Base-by-base conservation (phyloP, 2,329 filamentous ascomycete genomes). In the Epichloe baconii region DNA sequence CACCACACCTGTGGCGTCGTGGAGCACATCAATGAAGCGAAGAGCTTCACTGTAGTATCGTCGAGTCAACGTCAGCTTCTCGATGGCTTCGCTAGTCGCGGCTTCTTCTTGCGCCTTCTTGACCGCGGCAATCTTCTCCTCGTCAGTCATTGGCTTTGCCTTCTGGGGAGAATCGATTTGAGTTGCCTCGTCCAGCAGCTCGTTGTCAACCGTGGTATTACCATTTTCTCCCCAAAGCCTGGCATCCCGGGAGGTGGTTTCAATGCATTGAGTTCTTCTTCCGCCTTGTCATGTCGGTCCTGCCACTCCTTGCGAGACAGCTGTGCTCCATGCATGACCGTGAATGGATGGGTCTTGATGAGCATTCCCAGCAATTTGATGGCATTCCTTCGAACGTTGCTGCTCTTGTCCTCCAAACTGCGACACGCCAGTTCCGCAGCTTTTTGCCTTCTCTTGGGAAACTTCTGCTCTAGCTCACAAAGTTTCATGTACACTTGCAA, bases 331-430 rank as follows among this genome's bases (percentile, higher is more conserved):
- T 97, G 89, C 71, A 96, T 84, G 17, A 90, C 82, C 38, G 86
- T 88, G 61, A 96, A 98, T 2, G 93, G 93, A 65, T 98, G 93
- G 0, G 90, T 96, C 55, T 90, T 88, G 59, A 98, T 88, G 6
- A 98, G 74, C 43, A 86, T 86, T 5, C 84, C 86, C 1, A 98
- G 76, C 6, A 98, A 72, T 67, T 95, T 97, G 65, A 98, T 93
- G 2, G 93, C 90, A 64, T 97, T 97, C 53, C 90, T 80, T 55
- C 93, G 80, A 35, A 98, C 93, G 61, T 97, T 95, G 68, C 93
- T 98, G 70, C 91, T 97, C 75, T 95, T 97, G 71, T 98, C 94
- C 66, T 96, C 88, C 3, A 98, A 74, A 66, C 91, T 97, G 59
- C 87, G 80, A 52, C 86, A 83, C 1, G 93, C 90, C 26, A 96